Conservation (phyloP, 2,329 filamentous ascomycete species). For the Aspergillus eucalypticola region DNA sequence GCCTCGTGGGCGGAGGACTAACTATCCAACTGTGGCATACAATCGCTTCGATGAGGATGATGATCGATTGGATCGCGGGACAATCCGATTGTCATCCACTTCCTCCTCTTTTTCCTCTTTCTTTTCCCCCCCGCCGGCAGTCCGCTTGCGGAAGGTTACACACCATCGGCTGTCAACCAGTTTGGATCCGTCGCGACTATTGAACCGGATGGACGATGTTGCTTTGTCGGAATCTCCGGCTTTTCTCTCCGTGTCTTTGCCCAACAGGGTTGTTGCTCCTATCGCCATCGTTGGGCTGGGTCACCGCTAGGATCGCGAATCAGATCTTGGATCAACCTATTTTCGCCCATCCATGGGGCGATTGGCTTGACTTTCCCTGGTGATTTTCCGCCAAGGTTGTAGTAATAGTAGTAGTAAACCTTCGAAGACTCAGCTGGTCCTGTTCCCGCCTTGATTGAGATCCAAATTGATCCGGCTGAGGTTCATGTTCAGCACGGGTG, state of each 20-base stretch:
- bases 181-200: neutral
- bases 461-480: neutral
- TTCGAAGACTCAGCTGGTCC: neutral
- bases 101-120: no score
- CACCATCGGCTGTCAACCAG: conserved; percentile 11
- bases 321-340: neutral
- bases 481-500: neutral
- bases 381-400: no score
- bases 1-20: neutral
- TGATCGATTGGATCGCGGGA: neutral
- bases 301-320: neutral
- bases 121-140: neutral
- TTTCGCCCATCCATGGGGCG: no score
- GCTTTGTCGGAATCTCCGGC: neutral
- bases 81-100: conserved; percentile 5
- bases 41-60: neutral
- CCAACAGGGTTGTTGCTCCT: neutral
- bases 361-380: no score
- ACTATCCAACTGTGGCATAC: neutral
- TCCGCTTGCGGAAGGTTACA: conserved; percentile 15
- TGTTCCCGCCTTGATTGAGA: neutral
- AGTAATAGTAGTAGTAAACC: no score
- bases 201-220: neutral
- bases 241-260: neutral
- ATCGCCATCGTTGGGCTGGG: neutral